Evolutionary conservation across 164 flowering plant genomes (phyloP).

Genomic region (Buxus sempervirens): DNA sequence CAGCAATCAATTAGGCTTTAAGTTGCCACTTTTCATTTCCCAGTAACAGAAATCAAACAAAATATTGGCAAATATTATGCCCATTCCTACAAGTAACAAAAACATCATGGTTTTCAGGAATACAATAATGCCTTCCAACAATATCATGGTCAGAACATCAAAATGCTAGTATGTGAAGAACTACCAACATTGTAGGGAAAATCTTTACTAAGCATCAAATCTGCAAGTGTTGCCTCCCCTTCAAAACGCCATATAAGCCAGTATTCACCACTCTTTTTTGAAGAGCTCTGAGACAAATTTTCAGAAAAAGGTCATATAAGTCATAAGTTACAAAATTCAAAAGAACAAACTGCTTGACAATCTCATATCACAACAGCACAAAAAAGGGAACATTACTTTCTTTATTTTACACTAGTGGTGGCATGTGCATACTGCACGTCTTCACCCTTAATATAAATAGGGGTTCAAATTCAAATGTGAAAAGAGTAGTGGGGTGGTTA

Average conservation of each 20-base stretch:
- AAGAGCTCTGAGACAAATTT: conserved; percentile 54
- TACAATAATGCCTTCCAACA: background rate
- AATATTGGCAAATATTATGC: background rate
- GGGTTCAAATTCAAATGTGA: too few species aligned
- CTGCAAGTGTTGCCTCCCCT: conserved; percentile 87
- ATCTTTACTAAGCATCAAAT: conserved; percentile 82
- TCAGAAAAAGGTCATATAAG: background rate
- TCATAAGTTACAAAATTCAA: conserved; percentile 1
- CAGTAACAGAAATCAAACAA: background rate
- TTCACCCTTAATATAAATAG: too few species aligned
- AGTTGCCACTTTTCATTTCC: too few species aligned
- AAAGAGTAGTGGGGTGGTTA: too few species aligned
- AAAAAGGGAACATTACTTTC: background rate
- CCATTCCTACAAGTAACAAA: background rate
- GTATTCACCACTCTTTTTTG: conserved; percentile 78
- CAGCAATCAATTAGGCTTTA: too few species aligned
- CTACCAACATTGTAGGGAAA: conserved; percentile 98
- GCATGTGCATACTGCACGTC: too few species aligned
- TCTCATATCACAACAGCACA: background rate
- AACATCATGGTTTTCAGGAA: background rate
- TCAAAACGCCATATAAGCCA: conserved; percentile 96
- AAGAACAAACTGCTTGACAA: background rate
- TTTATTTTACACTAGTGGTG: too few species aligned
- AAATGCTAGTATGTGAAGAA: conserved; percentile 8
- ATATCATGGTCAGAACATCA: background rate